Base-by-base conservation (phyloP, 331 rosid genomes). In the Quercus phellos region DNA sequence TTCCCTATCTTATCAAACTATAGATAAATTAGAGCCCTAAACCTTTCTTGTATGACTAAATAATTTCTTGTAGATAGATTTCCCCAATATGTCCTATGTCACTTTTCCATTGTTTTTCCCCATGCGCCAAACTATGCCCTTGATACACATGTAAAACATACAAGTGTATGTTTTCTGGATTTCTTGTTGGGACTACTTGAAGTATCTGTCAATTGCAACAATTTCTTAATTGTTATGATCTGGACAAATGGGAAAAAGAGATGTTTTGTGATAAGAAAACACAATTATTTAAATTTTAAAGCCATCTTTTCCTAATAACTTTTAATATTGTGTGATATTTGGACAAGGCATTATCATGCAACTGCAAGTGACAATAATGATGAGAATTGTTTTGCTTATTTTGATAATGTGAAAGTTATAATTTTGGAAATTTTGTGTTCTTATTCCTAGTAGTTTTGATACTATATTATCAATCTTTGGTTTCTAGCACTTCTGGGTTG, bases 401-500 rank as follows among this genome's bases (percentile, higher is more conserved):
- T 67, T 27, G n/a, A n/a, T 56, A 10, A 22, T 19, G 14, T 58
- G 64, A n/a, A 42, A n/a, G 11, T 19, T 50, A 59, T 77, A 22
- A 5, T 60, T 67, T 7, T 60, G 29, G 2, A 38, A 21, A 30
- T 43, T 0, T 9, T 22, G 13, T 55, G 32, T 27, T 50, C 55
- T 26, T 29, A 4, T 72, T 61, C 70, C 58, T 38, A 27, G 38
- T 59, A 34, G 4, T 76, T 63, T 51, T 38, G 18, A 67, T 85
- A 74, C 86, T 85, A 21, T 85, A 66, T 78, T 51, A 54, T 72
- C 22, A 59, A 14, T 69, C 81, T 80, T 56, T 87, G 80, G 55
- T 80, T 82, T 87, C 76, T 80, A 94, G 99, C 99, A 94, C 88
- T 94, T 94, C 92, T 94, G 99, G 99, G 92, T 94, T 73, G 89